phyloP scores from a whole-genome alignment of 257 asterid species.

The Plantago ovata region DNA sequence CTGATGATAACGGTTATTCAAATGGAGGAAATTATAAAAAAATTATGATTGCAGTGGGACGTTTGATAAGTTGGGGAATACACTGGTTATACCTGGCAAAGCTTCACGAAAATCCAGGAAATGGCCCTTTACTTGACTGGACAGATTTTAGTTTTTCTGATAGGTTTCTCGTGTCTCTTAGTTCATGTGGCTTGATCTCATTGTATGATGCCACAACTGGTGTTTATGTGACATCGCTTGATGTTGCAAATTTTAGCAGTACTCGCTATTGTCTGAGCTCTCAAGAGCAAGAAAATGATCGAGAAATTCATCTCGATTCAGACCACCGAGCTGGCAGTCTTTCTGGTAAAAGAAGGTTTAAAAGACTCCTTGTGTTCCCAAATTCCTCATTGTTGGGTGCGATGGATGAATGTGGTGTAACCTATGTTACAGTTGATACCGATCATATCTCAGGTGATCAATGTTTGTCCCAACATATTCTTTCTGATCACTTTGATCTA shows the following conservation, averaged over 20 bases:
- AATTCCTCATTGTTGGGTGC: constrained; percentile 64
- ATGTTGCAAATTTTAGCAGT: constrained; percentile 36
- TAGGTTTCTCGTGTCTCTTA: constrained; percentile 69
- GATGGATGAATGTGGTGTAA: constrained; percentile 75
- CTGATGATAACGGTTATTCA: constrained; percentile 25
- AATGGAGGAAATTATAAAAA: constrained; percentile 35
- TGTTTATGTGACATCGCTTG: constrained; percentile 47
- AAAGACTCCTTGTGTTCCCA: constrained; percentile 54
- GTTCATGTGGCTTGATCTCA: constrained; percentile 59
- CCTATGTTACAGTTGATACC: constrained; percentile 39
- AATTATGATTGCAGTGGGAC: constrained; percentile 55
- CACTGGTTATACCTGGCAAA: constrained; percentile 72
- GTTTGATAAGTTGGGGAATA: constrained; percentile 66
- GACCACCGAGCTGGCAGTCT: constrained; percentile 26
- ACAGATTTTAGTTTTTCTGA: constrained; percentile 67
- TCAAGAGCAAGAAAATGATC: constrained; percentile 27
- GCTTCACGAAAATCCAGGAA: constrained; percentile 46
- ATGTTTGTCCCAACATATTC: constrained; percentile 30
- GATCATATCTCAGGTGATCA: constrained; percentile 38
- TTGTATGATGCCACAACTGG: constrained; percentile 66
- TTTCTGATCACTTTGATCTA: constrained; percentile 34
- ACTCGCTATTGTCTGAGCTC: constrained; percentile 32
- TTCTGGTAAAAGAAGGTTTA: constrained; percentile 53
- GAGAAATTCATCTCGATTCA: constrained; percentile 20
- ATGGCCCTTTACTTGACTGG: constrained; percentile 57